Evolutionary conservation across 202 grass and related monocot genomes (phyloP).

Genomic region (Setaria italica): DNA sequence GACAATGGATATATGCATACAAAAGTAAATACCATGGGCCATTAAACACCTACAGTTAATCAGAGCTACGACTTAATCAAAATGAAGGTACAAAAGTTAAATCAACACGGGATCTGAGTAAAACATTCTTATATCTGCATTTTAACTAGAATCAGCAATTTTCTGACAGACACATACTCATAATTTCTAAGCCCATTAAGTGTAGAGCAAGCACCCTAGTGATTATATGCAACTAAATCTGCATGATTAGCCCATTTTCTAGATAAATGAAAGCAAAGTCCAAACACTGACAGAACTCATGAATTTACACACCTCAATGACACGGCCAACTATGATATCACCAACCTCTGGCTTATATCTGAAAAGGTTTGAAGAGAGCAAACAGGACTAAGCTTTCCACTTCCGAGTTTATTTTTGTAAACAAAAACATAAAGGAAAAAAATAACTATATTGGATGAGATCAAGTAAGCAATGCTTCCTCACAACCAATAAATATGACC

Average conservation of each 20-base stretch:
- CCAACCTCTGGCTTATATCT: slow-evolving; percentile 98
- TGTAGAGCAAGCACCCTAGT: neutral
- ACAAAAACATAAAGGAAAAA: neutral
- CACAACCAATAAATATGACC: neutral
- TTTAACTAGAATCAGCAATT: neutral
- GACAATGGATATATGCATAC: neutral
- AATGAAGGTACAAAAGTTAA: neutral
- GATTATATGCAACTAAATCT: neutral
- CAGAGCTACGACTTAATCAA: neutral
- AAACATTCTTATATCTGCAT: neutral
- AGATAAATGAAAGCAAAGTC: slow-evolving; percentile 7
- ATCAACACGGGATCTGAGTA: neutral
- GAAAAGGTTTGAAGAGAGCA: neutral
- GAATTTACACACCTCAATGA: slow-evolving; percentile 72
- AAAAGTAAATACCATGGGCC: neutral
- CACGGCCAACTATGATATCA: slow-evolving; percentile 98
- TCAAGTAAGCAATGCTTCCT: neutral
- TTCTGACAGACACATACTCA: neutral
- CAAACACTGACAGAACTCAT: neutral
- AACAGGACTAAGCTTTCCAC: slow-evolving; percentile 11
- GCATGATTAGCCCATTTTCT: neutral
- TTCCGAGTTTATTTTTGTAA: slow-evolving; percentile 23
- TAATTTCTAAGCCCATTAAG: neutral
- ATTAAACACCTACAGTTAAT: neutral
- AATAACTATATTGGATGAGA: neutral